Evolutionary conservation across 2,329 filamentous ascomycete genomes (phyloP).

Genomic region (Penicillium freii): DNA sequence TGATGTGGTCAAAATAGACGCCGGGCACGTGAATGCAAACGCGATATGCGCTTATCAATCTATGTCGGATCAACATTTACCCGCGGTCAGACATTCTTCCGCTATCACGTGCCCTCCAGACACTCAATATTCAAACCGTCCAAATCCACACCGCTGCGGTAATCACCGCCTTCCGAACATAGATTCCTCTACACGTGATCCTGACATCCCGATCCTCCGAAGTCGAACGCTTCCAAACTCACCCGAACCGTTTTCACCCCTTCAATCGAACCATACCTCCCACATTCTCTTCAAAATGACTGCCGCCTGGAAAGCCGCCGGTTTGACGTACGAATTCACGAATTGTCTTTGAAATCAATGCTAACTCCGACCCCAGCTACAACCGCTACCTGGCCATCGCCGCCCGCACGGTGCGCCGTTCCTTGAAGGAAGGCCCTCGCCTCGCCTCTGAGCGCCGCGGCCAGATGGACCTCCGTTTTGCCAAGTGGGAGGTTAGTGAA

Average conservation of each 20-base stretch:
- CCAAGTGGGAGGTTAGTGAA: constrained; percentile 82
- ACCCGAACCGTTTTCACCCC: constrained; percentile 31
- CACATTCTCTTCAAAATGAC: constrained; percentile 67
- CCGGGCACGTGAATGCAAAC: neutral
- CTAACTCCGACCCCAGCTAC: constrained; percentile 66
- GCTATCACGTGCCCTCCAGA: accelerated
- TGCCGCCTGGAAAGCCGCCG: constrained; percentile 97
- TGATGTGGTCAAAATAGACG: neutral
- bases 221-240: constrained; percentile 34
- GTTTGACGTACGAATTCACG: constrained; percentile 73
- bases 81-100: accelerated
- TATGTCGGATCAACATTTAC: neutral
- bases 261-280: constrained; percentile 30
- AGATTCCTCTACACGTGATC: neutral
- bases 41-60: neutral
- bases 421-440: constrained; percentile 93
- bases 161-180: neutral
- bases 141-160: neutral
- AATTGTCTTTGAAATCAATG: constrained; percentile 11
- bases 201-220: constrained; percentile 34
- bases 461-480: constrained; percentile 82
- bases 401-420: constrained; percentile 90
- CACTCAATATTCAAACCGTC: neutral
- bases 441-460: constrained; percentile 83
- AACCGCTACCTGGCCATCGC: constrained; percentile 99